These are phyloP conservation scores for Tricholoma bakamatsutake DNA, from an alignment of 768 basidiomycete genomes.

Conservation along the genomic window DNA sequence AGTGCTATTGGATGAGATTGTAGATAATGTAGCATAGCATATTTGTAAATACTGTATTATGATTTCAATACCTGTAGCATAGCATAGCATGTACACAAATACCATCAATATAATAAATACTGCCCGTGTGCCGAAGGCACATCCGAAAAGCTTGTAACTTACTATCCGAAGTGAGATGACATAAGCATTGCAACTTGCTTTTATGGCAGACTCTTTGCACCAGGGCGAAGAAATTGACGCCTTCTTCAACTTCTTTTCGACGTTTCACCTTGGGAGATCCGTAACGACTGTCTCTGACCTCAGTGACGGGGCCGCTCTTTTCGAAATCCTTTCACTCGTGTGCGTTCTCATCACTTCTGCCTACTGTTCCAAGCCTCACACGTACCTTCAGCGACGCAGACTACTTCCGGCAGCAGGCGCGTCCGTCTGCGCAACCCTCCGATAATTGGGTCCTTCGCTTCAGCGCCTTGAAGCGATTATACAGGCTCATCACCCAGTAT, in stretches of 20 bases:
- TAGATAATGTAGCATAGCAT: no score
- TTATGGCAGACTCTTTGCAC: slow-evolving; percentile 30
- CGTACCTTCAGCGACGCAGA: slow-evolving; percentile 55
- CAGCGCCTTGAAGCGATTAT: slow-evolving; percentile 75
- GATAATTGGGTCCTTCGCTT: slow-evolving; percentile 92
- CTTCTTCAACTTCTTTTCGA: slow-evolving; percentile 75
- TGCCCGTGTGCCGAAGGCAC: no score
- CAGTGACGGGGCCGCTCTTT: slow-evolving; percentile 72
- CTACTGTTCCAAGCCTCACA: slow-evolving; percentile 3
- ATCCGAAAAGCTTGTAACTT: no score
- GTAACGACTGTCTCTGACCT: slow-evolving; percentile 64
- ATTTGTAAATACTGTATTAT: no score
- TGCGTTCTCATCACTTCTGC: slow-evolving; percentile 32
- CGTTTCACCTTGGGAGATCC: slow-evolving; percentile 62
- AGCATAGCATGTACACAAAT: no score
- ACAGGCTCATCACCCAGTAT: slow-evolving; percentile 85
- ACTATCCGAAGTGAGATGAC: no score
- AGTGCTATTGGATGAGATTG: no score
- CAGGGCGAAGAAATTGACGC: slow-evolving; percentile 66
- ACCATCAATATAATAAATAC: no score
- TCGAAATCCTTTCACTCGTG: slow-evolving; percentile 72
- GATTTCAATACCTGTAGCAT: no score
- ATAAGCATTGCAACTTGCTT: background rate
- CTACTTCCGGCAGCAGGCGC: slow-evolving; percentile 65
- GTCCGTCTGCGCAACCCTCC: slow-evolving; percentile 54